Percentiles rank a stretch among this genome's conserved stretches.
Evolutionary conservation across 345 rosid species (phyloP).

Genomic region (Eucalyptus cladocalyx): DNA sequence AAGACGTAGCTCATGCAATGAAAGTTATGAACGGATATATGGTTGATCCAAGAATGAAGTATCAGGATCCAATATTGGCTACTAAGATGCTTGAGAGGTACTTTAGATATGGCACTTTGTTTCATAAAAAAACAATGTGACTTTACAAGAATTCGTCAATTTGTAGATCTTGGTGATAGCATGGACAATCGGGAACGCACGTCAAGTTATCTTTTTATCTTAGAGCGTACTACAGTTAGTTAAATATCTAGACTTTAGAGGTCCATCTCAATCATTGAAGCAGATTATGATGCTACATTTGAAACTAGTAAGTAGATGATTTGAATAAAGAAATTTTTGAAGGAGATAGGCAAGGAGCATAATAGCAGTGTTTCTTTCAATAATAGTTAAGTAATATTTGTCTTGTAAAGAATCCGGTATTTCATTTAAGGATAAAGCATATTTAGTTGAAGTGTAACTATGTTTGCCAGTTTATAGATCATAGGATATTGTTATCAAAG

Average conservation of each 20-base stretch:
- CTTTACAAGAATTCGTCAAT: background rate
- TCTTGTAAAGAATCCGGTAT: background rate
- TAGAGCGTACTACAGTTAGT: background rate
- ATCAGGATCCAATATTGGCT: background rate
- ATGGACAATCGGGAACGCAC: background rate
- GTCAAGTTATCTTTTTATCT: background rate
- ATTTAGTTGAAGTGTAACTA: background rate
- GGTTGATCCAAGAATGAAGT: background rate
- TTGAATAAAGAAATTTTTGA: background rate
- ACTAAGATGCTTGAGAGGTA: background rate
- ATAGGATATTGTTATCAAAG: background rate
- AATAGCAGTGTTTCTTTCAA: background rate
- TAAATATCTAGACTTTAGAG: background rate
- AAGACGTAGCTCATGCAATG: background rate
- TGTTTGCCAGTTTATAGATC: background rate
- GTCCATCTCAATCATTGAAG: background rate
- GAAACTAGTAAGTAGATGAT: background rate
- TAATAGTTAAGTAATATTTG: background rate
- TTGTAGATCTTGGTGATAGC: background rate
- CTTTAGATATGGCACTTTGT: background rate
- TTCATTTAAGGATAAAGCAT: background rate
- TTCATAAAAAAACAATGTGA: background rate
- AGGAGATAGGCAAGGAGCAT: background rate
- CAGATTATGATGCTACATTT: background rate
- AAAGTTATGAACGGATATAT: background rate